These are phyloP conservation scores for Talaromyces stipitatus DNA, from an alignment of 495 filamentous ascomycete genomes.

Conservation along the genomic window DNA sequence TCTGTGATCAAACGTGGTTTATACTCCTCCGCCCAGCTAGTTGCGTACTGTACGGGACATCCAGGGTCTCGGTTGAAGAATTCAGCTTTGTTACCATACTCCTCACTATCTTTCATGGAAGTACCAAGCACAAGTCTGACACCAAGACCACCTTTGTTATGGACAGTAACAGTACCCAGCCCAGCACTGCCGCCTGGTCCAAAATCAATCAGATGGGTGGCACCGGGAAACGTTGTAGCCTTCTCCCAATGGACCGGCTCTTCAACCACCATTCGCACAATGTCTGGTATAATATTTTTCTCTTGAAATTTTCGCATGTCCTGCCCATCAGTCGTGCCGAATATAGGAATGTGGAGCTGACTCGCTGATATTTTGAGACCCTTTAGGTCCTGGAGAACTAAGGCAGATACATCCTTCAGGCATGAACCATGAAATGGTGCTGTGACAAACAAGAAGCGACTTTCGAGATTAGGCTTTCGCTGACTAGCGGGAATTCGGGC, in stretches of 20 bases:
- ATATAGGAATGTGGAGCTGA: slow-evolving; percentile 29
- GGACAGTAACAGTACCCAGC: slow-evolving; percentile 10
- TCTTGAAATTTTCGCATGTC: slow-evolving; percentile 10
- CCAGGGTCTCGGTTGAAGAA: slow-evolving; percentile 53
- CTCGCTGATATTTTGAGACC: slow-evolving; percentile 62
- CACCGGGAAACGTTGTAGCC: slow-evolving; percentile 8
- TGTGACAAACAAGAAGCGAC: slow-evolving; percentile 94
- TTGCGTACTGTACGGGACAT: slow-evolving; percentile 67
- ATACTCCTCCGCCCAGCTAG: slow-evolving; percentile 90
- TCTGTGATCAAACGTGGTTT: slow-evolving; percentile 12
- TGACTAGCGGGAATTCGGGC: slow-evolving; percentile 89
- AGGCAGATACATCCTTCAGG: slow-evolving; percentile 65
- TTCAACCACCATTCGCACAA: slow-evolving; percentile 9
- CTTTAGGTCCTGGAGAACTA: slow-evolving; percentile 68
- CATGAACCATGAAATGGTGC: slow-evolving; percentile 83
- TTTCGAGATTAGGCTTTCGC: slow-evolving; percentile 90
- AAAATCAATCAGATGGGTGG: slow-evolving; percentile 16
- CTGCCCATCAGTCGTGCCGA: slow-evolving; percentile 21
- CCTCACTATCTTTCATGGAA: slow-evolving; percentile 4
- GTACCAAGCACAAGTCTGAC: slow-evolving; percentile 12
- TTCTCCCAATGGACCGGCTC: slow-evolving; percentile 17
- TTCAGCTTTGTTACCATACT: slow-evolving; percentile 8
- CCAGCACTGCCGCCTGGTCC: slow-evolving; percentile 13
- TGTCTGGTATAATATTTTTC: slow-evolving; percentile 8
- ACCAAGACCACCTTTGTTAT: slow-evolving; percentile 16